Percentiles rank a stretch among this genome's conserved stretches.
Conservation (phyloP, 768 basidiomycete species). For the Suillus hirtellus region DNA sequence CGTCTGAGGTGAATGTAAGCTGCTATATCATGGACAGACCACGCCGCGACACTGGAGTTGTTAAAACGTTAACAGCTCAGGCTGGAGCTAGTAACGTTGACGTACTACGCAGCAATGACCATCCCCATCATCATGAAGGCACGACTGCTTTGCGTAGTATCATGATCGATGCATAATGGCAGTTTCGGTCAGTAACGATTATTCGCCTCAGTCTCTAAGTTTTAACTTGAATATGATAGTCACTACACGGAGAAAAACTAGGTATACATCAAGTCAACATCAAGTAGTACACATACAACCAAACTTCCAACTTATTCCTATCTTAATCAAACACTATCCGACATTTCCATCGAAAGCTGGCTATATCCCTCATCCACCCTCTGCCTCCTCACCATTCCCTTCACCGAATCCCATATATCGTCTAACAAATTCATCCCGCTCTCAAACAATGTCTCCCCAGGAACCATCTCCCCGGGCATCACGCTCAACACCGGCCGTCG, state of each 20-base stretch:
- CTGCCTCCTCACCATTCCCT: constrained; percentile 39
- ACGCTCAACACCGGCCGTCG: constrained; percentile 65
- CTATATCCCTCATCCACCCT: constrained; percentile 56
- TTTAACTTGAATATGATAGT: background rate
- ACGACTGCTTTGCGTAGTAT: too few relatives aligned
- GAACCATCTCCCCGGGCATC: constrained; percentile 58
- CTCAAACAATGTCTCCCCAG: constrained; percentile 39
- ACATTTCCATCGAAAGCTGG: constrained; percentile 72
- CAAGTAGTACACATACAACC: background rate
- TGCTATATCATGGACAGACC: too few relatives aligned
- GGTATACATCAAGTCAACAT: background rate
- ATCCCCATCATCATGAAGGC: too few relatives aligned
- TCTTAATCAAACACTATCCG: constrained; percentile 30
- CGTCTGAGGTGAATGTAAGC: too few relatives aligned
- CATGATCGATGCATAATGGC: too few relatives aligned
- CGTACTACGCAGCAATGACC: too few relatives aligned
- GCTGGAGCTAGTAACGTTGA: too few relatives aligned
- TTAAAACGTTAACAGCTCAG: too few relatives aligned
- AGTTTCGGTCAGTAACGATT: background rate
- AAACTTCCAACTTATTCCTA: too few relatives aligned
- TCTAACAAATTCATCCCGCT: constrained; percentile 43
- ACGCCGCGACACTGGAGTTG: too few relatives aligned
- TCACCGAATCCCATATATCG: constrained; percentile 51
- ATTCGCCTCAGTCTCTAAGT: background rate
- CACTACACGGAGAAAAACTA: background rate